Evolutionary conservation across 768 basidiomycete genomes (phyloP).

Genomic region (Suillus subaureus): DNA sequence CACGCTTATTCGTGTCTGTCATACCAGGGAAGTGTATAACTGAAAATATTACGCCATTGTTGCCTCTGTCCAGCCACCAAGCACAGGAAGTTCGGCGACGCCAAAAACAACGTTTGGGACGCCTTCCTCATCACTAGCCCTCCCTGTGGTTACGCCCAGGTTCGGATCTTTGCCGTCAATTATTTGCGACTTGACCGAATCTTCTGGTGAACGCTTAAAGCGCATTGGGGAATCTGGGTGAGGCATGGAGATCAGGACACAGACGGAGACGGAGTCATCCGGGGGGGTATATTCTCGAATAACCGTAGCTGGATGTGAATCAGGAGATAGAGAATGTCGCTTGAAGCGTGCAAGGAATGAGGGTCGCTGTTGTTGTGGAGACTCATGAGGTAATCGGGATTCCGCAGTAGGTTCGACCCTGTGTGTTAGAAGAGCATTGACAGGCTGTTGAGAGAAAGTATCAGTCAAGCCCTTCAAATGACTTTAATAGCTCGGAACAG

Average conservation of each 20-base stretch:
- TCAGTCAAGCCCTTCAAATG: not conserved
- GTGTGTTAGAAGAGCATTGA: constrained; percentile 35
- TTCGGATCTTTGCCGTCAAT: constrained; percentile 7
- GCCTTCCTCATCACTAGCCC: constrained; percentile 31
- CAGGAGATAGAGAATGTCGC: constrained; percentile 10
- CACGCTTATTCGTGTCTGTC: not conserved
- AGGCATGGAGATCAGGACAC: constrained; percentile 64
- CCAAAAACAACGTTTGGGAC: constrained; percentile 56
- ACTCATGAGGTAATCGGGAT: not conserved
- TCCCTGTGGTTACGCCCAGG: constrained; percentile 20
- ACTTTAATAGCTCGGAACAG: constrained; percentile 18
- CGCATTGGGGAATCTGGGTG: constrained; percentile 29
- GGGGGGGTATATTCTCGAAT: constrained; percentile 11
- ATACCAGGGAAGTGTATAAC: not conserved
- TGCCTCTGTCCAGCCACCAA: not conserved
- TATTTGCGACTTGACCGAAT: constrained; percentile 24
- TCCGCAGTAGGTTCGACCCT: not conserved
- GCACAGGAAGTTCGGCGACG: constrained; percentile 37
- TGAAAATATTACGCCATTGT: not conserved
- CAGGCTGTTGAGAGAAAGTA: constrained; percentile 17
- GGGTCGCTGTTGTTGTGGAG: constrained; percentile 3
- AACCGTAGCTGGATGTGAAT: constrained; percentile 6
- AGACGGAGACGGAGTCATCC: constrained; percentile 48
- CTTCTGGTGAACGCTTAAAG: constrained; percentile 8
- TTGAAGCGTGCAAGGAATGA: constrained; percentile 10